Evolutionary conservation across 176 grass and related monocot genomes (phyloP).

Genomic region (Zea luxurians): DNA sequence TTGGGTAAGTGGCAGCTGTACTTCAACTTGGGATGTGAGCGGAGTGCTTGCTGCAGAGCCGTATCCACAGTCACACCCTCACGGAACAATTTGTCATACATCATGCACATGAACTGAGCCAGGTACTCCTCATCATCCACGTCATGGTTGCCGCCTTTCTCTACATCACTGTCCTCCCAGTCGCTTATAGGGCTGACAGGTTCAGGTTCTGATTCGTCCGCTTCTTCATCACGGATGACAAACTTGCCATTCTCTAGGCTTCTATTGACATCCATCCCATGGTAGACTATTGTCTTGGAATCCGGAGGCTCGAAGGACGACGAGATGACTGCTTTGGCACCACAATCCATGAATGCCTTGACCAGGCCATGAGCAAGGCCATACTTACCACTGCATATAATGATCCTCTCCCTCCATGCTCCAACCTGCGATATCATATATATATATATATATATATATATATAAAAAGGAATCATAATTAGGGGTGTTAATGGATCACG

Average conservation of each 20-base stretch:
- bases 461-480: too few species aligned
- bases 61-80: conserved; percentile 74
- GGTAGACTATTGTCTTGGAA: conserved; percentile 50
- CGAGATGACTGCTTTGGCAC: conserved; percentile 88
- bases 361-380: conserved; percentile 61
- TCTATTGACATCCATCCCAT: conserved; percentile 58
- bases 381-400: conserved; percentile 76
- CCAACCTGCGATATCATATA: conserved; percentile 56
- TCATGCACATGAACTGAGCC: conserved; percentile 64
- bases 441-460: too few species aligned
- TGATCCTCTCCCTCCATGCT: conserved; percentile 93
- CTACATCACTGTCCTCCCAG: conserved; percentile 88
- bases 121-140: conserved; percentile 79
- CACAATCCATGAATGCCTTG: conserved; percentile 86
- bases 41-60: conserved; percentile 65
- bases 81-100: conserved; percentile 81
- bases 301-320: conserved; percentile 76
- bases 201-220: conserved; percentile 60
- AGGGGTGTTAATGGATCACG: too few species aligned
- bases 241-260: conserved; percentile 70
- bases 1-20: conserved; percentile 75
- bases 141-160: conserved; percentile 48
- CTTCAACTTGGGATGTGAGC: conserved; percentile 70
- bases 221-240: conserved; percentile 85
- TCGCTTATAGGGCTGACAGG: conserved; percentile 77